These are phyloP conservation scores for Penicillium vulpinum DNA, from an alignment of 2,329 filamentous ascomycete species.

Conservation along the genomic window DNA sequence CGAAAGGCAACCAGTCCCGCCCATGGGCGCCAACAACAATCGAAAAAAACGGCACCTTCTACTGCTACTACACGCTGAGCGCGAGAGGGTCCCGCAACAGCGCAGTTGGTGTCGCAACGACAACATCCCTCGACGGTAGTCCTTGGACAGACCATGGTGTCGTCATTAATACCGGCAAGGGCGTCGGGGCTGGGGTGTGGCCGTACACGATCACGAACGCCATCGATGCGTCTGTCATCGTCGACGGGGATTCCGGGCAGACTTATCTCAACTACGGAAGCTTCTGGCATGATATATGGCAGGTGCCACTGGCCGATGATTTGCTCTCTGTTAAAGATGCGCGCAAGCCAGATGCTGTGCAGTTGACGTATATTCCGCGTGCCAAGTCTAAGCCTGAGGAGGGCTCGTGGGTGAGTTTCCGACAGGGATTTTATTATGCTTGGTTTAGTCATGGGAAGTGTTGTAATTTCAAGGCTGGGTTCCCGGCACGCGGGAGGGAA, in stretches of 20 bases:
- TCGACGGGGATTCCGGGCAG: slow-evolving; percentile 24
- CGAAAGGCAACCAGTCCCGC: slow-evolving; percentile 29
- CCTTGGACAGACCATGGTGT: slow-evolving; percentile 40
- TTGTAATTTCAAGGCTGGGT: slow-evolving; percentile 31
- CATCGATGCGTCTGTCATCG: slow-evolving; percentile 38
- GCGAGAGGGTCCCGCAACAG: slow-evolving; percentile 31
- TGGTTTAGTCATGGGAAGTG: slow-evolving; percentile 45
- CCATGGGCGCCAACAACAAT: slow-evolving; percentile 41
- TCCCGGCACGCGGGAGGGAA: slow-evolving; percentile 34
- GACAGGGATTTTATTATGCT: slow-evolving; percentile 38
- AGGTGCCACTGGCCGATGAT: slow-evolving; percentile 35
- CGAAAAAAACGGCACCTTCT: slow-evolving; percentile 31
- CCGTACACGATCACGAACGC: slow-evolving; percentile 40
- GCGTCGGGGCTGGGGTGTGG: slow-evolving; percentile 24
- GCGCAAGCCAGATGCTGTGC: slow-evolving; percentile 24
- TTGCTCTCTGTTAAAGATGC: slow-evolving; percentile 30
- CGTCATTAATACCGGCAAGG: slow-evolving; percentile 33
- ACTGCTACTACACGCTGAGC: slow-evolving; percentile 41
- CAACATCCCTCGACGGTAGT: slow-evolving; percentile 23
- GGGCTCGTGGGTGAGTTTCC: slow-evolving; percentile 40
- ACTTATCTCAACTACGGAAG: slow-evolving; percentile 39
- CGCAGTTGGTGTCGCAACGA: slow-evolving; percentile 39
- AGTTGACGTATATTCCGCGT: slow-evolving; percentile 29
- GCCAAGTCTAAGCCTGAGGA: slow-evolving; percentile 30
- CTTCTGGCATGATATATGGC: slow-evolving; percentile 39